phyloP scores from a whole-genome alignment of 768 basidiomycete genomes.

The Termitomyces eurrhizus region DNA sequence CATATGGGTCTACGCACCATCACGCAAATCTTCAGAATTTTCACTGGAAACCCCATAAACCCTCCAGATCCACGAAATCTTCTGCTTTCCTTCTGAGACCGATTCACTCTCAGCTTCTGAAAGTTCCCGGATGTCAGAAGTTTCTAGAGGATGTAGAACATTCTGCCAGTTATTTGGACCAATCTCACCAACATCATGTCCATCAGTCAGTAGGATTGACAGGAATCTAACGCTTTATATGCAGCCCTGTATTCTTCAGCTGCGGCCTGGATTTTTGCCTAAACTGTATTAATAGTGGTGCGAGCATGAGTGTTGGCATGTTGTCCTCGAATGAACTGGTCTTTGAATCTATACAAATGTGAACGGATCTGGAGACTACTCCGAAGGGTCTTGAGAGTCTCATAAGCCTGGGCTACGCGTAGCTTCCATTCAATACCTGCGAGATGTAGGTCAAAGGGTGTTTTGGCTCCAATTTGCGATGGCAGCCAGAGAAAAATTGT shows the following conservation, averaged over 20 bases:
- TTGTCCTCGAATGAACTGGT: no score
- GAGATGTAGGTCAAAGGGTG: no score
- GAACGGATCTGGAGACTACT: no score
- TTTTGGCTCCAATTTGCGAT: no score
- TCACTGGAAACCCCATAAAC: neutral
- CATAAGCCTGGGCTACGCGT: no score
- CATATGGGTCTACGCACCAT: constrained; percentile 23
- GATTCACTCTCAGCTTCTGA: constrained; percentile 3
- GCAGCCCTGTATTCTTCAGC: constrained; percentile 9
- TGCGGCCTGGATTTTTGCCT: neutral
- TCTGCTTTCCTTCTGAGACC: constrained; percentile 4
- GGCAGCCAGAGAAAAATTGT: no score
- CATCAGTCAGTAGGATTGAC: neutral
- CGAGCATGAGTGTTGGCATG: no score
- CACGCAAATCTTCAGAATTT: neutral
- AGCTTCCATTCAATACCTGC: no score
- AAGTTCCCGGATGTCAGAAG: constrained; percentile 11
- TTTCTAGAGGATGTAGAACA: neutral
- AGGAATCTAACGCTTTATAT: neutral
- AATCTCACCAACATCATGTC: neutral
- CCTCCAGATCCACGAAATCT: constrained; percentile 15
- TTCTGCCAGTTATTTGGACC: neutral
- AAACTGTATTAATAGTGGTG: neutral
- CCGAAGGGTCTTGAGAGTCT: no score
- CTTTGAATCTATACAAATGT: no score